Conservation (phyloP, 106 monocot species). For the Allium cepa region DNA sequence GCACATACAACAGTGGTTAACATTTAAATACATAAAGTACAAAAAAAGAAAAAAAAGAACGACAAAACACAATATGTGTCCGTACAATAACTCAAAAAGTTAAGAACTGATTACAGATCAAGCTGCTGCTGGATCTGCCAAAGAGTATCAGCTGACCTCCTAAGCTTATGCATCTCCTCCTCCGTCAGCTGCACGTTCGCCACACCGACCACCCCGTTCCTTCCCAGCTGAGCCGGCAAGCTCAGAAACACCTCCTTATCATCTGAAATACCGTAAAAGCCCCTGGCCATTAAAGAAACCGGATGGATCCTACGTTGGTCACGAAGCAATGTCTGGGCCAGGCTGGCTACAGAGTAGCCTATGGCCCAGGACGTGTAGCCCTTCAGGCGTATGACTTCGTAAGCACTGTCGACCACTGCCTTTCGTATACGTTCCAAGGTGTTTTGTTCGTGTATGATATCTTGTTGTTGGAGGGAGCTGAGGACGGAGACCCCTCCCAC, state of each 20-base stretch:
- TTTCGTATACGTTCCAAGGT: constrained; percentile 61
- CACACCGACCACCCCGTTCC: constrained; percentile 41
- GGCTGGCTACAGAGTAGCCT: constrained; percentile 73
- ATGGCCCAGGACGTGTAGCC: constrained; percentile 96
- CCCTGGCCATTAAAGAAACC: constrained; percentile 60
- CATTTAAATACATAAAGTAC: no score
- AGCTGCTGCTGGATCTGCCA: constrained; percentile 52
- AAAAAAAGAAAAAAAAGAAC: no score
- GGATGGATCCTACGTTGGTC: constrained; percentile 83
- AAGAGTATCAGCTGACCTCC: constrained; percentile 33
- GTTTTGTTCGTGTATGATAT: constrained; percentile 26
- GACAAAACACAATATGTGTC: neutral
- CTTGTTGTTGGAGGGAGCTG: constrained; percentile 29
- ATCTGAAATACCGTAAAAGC: constrained; percentile 50
- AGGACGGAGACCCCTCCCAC: constrained; percentile 68
- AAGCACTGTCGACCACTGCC: constrained; percentile 66
- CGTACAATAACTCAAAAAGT: neutral
- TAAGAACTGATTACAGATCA: constrained; percentile 8
- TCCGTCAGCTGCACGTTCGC: constrained; percentile 50
- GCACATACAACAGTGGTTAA: no score
- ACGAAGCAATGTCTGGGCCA: constrained; percentile 56
- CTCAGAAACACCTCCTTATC: constrained; percentile 70
- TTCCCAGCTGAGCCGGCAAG: constrained; percentile 66
- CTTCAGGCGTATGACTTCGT: constrained; percentile 78
- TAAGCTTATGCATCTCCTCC: constrained; percentile 40